These are phyloP conservation scores for Collariella sp. DNA, from an alignment of 495 filamentous ascomycete species.

Conservation along the genomic window DNA sequence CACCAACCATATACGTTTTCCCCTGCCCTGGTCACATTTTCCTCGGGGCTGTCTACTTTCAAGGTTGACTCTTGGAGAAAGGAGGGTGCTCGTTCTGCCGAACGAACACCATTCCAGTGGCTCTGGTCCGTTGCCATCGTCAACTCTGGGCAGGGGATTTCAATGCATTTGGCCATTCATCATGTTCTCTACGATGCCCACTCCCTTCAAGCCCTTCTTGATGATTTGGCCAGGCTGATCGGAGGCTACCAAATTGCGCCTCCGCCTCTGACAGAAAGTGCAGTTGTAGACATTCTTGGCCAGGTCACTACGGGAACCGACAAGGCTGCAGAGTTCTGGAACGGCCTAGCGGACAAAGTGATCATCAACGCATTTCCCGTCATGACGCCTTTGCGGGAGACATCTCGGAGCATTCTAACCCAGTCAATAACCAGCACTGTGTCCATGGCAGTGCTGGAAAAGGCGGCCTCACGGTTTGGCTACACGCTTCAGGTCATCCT, in stretches of 20 bases:
- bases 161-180: slow-evolving; percentile 46
- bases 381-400: slow-evolving; percentile 51
- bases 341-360: slow-evolving; percentile 39
- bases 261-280: slow-evolving; percentile 27
- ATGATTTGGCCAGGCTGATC: slow-evolving; percentile 38
- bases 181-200: slow-evolving; percentile 77
- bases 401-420: slow-evolving; percentile 29
- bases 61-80: slow-evolving; percentile 26
- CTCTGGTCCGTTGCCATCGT: slow-evolving; percentile 29
- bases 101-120: slow-evolving; percentile 7
- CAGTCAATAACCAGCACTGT: slow-evolving; percentile 33
- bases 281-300: slow-evolving; percentile 46
- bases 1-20: slow-evolving; percentile 22
- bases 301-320: slow-evolving; percentile 28
- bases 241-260: background rate
- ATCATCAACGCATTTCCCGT: slow-evolving; percentile 58
- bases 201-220: slow-evolving; percentile 52
- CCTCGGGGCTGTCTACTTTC: slow-evolving; percentile 9
- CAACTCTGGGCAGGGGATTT: slow-evolving; percentile 15
- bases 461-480: slow-evolving; percentile 40
- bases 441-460: slow-evolving; percentile 40
- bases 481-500: slow-evolving; percentile 62
- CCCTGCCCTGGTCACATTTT: background rate
- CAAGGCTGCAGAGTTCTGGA: slow-evolving; percentile 52
- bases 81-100: slow-evolving; percentile 5